Base-by-base conservation (phyloP, 768 basidiomycete genomes). In the Pleurotus pulmonarius region DNA sequence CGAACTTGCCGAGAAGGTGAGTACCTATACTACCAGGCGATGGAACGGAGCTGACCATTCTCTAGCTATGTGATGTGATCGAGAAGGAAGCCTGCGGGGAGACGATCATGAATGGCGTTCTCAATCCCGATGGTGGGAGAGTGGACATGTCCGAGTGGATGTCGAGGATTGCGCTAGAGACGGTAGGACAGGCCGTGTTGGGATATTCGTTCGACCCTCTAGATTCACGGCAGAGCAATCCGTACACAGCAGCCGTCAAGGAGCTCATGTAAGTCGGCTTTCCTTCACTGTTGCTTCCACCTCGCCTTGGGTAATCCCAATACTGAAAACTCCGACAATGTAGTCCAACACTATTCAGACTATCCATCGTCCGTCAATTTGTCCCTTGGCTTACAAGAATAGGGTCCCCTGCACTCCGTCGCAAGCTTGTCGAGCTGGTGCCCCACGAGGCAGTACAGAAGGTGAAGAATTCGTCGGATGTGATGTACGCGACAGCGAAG, bases 111-210 rank as follows among this genome's bases (percentile, higher is more conserved):
- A 60, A 52, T 25, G 60, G 59, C 37, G 29, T 9, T 9, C 8
- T 11, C 29, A 11, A 34, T 34, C 9, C 29, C 11, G 29, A 34
- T 11, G 11, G 29, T 34, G 58, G 64, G 46, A 63, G 74, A 22
- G 60, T 81, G 12, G 74, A 79, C 56, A 76, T 81, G 73, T 73
- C 75, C 3, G 73, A 77, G 55, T 79, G 76, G 75, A 70, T 75
- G 65, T 75, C 70, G 18, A 70, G 78, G 16, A 71, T 75, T 4
- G 73, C 79, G 13, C 66, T 80, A 5, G 78, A 79, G 59, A 67
- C 70, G 0, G 71, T 77, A 11, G 79, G 77, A 12, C 72, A 72
- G 58, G 71, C 75, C 3, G 68, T 79, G 20, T 66, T 80, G 1
- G 76, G 74, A 0, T 76, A 79, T 58, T 77, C 75, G 11, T 80